A percentile compares a stretch with the other conserved stretches of the same genome.
phyloP scores from a whole-genome alignment of 805 yeast genomes.

The Kazachstania africana region DNA sequence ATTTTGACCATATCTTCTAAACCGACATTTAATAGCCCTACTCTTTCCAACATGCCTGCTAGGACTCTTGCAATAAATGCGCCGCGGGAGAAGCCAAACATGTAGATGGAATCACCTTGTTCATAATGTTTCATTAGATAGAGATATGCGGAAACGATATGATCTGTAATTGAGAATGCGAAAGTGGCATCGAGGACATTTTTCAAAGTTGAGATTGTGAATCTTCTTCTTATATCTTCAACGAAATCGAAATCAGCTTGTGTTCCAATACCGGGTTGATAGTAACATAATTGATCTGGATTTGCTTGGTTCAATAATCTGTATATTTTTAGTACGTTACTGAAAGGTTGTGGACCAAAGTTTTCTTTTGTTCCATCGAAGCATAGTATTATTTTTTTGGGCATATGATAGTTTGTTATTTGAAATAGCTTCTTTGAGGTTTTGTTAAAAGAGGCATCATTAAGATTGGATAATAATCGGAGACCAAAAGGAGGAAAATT shows the following conservation, averaged over 20 bases:
- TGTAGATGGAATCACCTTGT: slow-evolving; percentile 38
- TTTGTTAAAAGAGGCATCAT: too few species aligned
- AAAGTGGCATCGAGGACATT: slow-evolving; percentile 33
- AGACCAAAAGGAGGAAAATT: too few species aligned
- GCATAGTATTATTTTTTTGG: slow-evolving; percentile 41
- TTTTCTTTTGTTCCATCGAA: slow-evolving; percentile 54
- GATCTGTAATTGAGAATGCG: slow-evolving; percentile 44
- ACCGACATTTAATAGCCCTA: slow-evolving; percentile 48
- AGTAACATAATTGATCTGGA: slow-evolving; percentile 42
- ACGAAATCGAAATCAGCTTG: slow-evolving; percentile 31
- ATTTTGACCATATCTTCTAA: slow-evolving; percentile 42
- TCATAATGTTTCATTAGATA: slow-evolving; percentile 39
- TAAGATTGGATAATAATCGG: too few species aligned
- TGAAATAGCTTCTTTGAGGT: too few species aligned
- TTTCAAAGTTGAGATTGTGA: slow-evolving; percentile 9
- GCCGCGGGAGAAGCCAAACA: slow-evolving; percentile 56
- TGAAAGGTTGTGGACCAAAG: slow-evolving; percentile 43
- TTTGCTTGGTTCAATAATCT: slow-evolving; percentile 41
- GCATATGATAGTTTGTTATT: not conserved
- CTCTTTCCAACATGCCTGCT: slow-evolving; percentile 52
- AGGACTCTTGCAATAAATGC: slow-evolving; percentile 54
- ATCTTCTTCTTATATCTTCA: slow-evolving; percentile 10
- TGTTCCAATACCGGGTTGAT: slow-evolving; percentile 60
- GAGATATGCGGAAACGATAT: slow-evolving; percentile 45
- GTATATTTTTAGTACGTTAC: slow-evolving; percentile 44